Conservation (phyloP, 202 grass and related monocot species). For the Schoenoplectus triqueter region DNA sequence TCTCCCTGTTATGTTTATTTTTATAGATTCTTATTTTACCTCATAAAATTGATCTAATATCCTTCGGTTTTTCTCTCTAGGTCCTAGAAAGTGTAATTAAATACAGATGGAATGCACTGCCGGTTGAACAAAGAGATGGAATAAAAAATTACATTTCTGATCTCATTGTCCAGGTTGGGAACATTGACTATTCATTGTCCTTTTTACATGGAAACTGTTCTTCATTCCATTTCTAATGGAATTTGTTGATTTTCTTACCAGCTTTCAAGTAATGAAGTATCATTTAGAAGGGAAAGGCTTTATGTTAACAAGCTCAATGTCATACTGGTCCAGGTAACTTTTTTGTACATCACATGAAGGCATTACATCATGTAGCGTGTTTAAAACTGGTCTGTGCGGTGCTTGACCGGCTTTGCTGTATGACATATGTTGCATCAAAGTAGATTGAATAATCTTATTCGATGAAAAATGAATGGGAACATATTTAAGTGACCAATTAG, state of each 20-base stretch:
- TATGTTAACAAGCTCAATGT: slow-evolving; percentile 99
- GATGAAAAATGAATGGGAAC: not conserved
- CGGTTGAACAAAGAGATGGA: slow-evolving; percentile 92
- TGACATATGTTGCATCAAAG: not conserved
- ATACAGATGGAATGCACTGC: slow-evolving; percentile 96
- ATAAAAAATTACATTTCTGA: slow-evolving; percentile 99
- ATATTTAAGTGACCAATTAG: not conserved
- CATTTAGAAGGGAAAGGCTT: slow-evolving; percentile 88
- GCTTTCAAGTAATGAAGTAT: slow-evolving; percentile 91
- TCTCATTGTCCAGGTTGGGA: slow-evolving; percentile 86
- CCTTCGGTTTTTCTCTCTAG: slow-evolving; percentile 41
- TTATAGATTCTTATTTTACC: not conserved
- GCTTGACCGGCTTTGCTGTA: not conserved
- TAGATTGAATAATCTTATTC: not conserved
- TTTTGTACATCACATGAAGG: slow-evolving; percentile 16
- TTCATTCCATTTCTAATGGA: slow-evolving; percentile 25
- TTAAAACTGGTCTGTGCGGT: not conserved
- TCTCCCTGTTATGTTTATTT: not conserved
- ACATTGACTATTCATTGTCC: slow-evolving; percentile 30
- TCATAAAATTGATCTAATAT: slow-evolving; percentile 7
- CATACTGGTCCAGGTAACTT: slow-evolving; percentile 94
- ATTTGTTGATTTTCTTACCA: slow-evolving; percentile 41
- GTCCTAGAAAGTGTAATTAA: slow-evolving; percentile 99
- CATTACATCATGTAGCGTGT: not conserved
- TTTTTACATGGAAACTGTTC: slow-evolving; percentile 28